Base-by-base conservation (phyloP, 768 basidiomycete genomes). In the Stropharia rugosoannulata region DNA sequence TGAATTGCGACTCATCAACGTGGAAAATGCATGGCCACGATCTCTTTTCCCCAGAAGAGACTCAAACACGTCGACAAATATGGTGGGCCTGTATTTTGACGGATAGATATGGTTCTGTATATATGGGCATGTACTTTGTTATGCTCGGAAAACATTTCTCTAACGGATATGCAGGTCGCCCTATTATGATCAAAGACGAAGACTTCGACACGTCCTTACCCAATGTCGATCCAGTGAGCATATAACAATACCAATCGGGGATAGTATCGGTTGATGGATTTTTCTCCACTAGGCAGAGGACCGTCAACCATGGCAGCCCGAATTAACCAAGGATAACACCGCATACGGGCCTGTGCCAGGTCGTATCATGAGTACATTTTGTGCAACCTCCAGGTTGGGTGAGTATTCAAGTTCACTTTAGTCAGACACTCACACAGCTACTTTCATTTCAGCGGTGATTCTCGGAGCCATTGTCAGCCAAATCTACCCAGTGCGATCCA, bases 21-120 rank as follows among this genome's bases (percentile, higher is more conserved):
- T 94, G 91, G 90, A 84, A 84, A 62, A 77, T 80, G 51, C 75
- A 82, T 54, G 83, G 82, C 12, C 78, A 75, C 45, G 76, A 78
- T 54, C 67, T 92, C 36, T 90, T 92, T 61, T 80, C 81, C 8
- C 66, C 71, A 12, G 78, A 83, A 62, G 90, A 92, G 67, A 84
- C 80, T 27, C 87, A 90, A 66, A 81, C 78, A 4, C 79, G 90
- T 58, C 81, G 83, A 48, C 87, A 89, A 60, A 86, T 90, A 41
- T 93, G 90, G 90, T 90, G 88, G 87, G 76, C 80, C 13, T 91
- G 89, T 64, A 80, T 81, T 62, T 72, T 86, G 41, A 81, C 83
- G 41, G 89, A 93, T 62, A 81, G 89, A 66, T 83, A 87, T 67
- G 83, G 84, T 3, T 87, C 87, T 19, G 76, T 87, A 32, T 92